Evolutionary conservation across 2,329 filamentous ascomycete genomes (phyloP), one percentile per base, ranked within the genome.

Genomic region (Diplocarpon rosae): DNA sequence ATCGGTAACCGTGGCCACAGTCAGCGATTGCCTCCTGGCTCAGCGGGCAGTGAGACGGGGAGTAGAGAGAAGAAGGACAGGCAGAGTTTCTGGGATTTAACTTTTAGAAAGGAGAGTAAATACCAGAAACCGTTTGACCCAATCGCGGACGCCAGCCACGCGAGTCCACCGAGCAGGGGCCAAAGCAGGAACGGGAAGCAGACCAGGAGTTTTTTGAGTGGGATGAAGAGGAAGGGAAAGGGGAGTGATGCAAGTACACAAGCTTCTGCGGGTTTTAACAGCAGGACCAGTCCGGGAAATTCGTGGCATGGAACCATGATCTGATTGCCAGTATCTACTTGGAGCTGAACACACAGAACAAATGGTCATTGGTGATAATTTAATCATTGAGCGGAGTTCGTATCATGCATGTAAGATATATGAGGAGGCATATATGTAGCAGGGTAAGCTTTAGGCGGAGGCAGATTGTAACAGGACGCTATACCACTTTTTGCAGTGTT

Each of bases 51-150:
- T 38, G 56, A 58, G 15, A 37, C 39, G 2, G 41, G 31, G 9
- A 51, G 42, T 16, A 45, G 49, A 24, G 55, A 57, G 38, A 46
- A 45, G 13, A 54, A 49, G 37, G 58, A 61, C 14, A 45, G 54
- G 8, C 59, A 61, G 40, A 56, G 50, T 36, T 60, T 62, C 42
- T 62, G 59, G 60, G 59, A 62, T 28, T 39, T 46, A 3, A 57
- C 55, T 1, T 62, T 62, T 48, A 57, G 58, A 11, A 57, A 57
- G 24, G 56, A 62, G 10, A 53, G 46, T 30, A 56, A 55, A 40
- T 49, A 49, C 31, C 51, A 53, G 20, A 49, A 50, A 40, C 52
- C 52, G 13, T 50, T 52, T 37, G 53, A 53, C 24, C 9, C 42
- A 12, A 27, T 30, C 7, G 12, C 28, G 5, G 50, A 47, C 29